Evolutionary conservation across 2,329 filamentous ascomycete species (phyloP).

Genomic region (Aspergillus jensenii): DNA sequence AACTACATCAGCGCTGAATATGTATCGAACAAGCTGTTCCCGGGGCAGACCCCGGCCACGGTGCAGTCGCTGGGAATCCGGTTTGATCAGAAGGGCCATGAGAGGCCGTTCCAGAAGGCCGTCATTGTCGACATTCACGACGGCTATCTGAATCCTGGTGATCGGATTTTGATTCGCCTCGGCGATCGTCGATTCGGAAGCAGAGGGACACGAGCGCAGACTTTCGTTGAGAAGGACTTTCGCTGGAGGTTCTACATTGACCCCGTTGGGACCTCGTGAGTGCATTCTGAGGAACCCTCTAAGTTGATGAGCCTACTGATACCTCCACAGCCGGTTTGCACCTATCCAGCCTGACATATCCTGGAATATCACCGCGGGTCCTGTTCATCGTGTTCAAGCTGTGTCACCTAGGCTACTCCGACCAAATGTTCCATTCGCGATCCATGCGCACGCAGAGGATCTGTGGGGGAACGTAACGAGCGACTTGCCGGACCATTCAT

Average conservation of each 20-base stretch:
- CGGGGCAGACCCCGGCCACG: not conserved
- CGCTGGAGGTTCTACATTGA: not conserved
- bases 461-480: not conserved
- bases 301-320: no score
- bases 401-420: not conserved
- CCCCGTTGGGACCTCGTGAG: not conserved
- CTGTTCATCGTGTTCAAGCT: not conserved
- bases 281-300: not conserved
- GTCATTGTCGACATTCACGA: not conserved
- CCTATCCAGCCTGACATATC: not conserved
- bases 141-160: not conserved
- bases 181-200: not conserved
- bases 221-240: not conserved
- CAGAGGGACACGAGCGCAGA: not conserved
- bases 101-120: not conserved
- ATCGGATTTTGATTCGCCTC: not conserved
- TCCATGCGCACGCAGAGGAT: not conserved
- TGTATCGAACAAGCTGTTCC: not conserved
- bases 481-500: not conserved
- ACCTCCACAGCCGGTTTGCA: not conserved
- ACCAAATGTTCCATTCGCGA: not conserved
- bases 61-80: not conserved
- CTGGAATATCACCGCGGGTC: not conserved
- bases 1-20: not conserved
- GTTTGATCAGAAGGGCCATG: not conserved